A percentile compares a stretch with the other conserved stretches of the same genome.
Conservation (phyloP, 805 yeast species). For the Ogataea thermomethanolica region DNA sequence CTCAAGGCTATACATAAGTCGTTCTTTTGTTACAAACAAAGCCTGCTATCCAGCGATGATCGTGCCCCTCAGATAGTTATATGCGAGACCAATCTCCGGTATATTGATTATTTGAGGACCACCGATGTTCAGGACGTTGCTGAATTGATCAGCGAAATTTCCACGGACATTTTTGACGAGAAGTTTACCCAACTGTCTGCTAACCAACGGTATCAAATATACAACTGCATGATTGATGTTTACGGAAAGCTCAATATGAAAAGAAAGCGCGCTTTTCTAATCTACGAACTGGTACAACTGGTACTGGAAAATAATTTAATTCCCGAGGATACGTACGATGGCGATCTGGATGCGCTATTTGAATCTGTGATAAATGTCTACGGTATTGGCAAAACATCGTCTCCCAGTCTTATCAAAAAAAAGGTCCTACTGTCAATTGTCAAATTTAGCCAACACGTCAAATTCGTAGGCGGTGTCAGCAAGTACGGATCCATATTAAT, state of each 20-base stretch:
- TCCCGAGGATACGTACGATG: constrained; percentile 9
- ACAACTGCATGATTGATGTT: constrained; percentile 61
- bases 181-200: constrained; percentile 45
- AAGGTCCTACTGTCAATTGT: constrained; percentile 48
- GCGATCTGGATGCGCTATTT: constrained; percentile 30
- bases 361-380: constrained; percentile 50
- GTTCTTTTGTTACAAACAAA: constrained; percentile 44
- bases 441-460: constrained; percentile 48
- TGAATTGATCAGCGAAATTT: constrained; percentile 45
- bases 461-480: constrained; percentile 42
- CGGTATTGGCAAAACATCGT: constrained; percentile 36
- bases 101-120: constrained; percentile 54
- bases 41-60: constrained; percentile 61
- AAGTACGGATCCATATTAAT: constrained; percentile 52
- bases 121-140: constrained; percentile 43
- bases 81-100: constrained; percentile 66
- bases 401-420: constrained; percentile 22
- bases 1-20: constrained; percentile 37
- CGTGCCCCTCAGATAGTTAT: constrained; percentile 79
- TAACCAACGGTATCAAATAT: constrained; percentile 56
- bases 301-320: constrained; percentile 25
- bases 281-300: constrained; percentile 59
- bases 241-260: constrained; percentile 57
- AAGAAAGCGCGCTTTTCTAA: constrained; percentile 67
- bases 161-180: constrained; percentile 44